Percentiles rank a stretch among this genome's conserved stretches.
These are phyloP conservation scores for Fagus sylvatica DNA, from an alignment of 306 rosid species.

Conservation along the genomic window DNA sequence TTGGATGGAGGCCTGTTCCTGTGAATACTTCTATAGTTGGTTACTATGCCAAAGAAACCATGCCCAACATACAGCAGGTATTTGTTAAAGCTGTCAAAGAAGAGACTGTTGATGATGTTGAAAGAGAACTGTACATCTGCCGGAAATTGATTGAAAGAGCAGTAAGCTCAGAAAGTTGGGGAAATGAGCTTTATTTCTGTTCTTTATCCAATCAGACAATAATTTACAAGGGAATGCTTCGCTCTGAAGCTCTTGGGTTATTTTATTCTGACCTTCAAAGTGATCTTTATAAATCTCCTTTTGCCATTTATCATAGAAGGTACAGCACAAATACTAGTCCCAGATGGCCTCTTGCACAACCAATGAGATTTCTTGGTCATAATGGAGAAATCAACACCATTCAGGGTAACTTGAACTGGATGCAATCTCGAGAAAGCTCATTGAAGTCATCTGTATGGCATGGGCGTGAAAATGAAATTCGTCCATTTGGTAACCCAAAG, in stretches of 20 bases:
- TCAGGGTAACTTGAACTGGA: slow-evolving; percentile 99
- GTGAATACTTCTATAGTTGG: slow-evolving; percentile 89
- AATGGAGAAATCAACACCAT: slow-evolving; percentile 98
- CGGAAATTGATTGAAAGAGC: slow-evolving; percentile 93
- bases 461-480: slow-evolving; percentile 94
- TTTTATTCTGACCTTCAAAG: slow-evolving; percentile 92
- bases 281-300: slow-evolving; percentile 80
- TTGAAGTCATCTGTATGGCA: slow-evolving; percentile 91
- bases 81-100: slow-evolving; percentile 86
- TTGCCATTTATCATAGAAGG: slow-evolving; percentile 98
- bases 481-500: slow-evolving; percentile 90
- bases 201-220: slow-evolving; percentile 96
- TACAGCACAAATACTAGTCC: slow-evolving; percentile 99
- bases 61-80: slow-evolving; percentile 95
- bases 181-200: slow-evolving; percentile 93
- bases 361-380: slow-evolving; percentile 98
- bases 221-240: slow-evolving; percentile 99
- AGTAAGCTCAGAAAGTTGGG: slow-evolving; percentile 84
- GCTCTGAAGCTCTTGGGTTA: slow-evolving; percentile 91
- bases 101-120: slow-evolving; percentile 93
- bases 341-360: slow-evolving; percentile 99
- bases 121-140: slow-evolving; percentile 92
- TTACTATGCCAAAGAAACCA: slow-evolving; percentile 85
- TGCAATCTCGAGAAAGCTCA: slow-evolving; percentile 95
- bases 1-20: slow-evolving; percentile 99